phyloP scores from a whole-genome alignment of 371 early-diverging fungal species.

The Lichtheimia hyalospora region DNA sequence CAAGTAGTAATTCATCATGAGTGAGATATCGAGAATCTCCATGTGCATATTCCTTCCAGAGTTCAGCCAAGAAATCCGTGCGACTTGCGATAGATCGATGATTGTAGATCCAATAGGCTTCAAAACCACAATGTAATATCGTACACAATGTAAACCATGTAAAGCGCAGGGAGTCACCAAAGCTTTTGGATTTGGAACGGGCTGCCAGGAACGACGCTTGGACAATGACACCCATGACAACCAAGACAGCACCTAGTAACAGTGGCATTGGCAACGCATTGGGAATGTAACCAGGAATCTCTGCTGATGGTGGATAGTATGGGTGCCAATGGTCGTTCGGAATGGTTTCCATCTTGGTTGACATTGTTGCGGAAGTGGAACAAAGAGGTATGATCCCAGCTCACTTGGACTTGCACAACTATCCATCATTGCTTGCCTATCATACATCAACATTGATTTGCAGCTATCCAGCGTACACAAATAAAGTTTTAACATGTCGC shows the following conservation, averaged over 20 bases:
- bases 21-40: slow-evolving; percentile 87
- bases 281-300: slow-evolving; percentile 54
- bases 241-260: slow-evolving; percentile 39
- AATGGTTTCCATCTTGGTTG: no score
- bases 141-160: slow-evolving; percentile 82
- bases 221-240: slow-evolving; percentile 27
- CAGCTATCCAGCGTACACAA: no score
- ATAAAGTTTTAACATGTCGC: no score
- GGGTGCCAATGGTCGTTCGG: slow-evolving; percentile 35
- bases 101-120: slow-evolving; percentile 81
- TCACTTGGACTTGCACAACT: no score
- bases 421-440: no score
- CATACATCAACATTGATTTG: no score
- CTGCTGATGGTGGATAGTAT: slow-evolving; percentile 53
- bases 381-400: no score
- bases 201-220: slow-evolving; percentile 23
- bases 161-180: slow-evolving; percentile 44
- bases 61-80: slow-evolving; percentile 65
- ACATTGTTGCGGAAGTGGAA: no score
- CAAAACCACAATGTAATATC: slow-evolving; percentile 81
- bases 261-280: slow-evolving; percentile 39
- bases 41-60: slow-evolving; percentile 93
- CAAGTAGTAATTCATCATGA: slow-evolving; percentile 73
- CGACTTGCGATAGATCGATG: slow-evolving; percentile 64
- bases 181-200: slow-evolving; percentile 22